These are phyloP conservation scores for Collybiopsis luxurians DNA, from an alignment of 768 basidiomycete species.

Conservation along the genomic window DNA sequence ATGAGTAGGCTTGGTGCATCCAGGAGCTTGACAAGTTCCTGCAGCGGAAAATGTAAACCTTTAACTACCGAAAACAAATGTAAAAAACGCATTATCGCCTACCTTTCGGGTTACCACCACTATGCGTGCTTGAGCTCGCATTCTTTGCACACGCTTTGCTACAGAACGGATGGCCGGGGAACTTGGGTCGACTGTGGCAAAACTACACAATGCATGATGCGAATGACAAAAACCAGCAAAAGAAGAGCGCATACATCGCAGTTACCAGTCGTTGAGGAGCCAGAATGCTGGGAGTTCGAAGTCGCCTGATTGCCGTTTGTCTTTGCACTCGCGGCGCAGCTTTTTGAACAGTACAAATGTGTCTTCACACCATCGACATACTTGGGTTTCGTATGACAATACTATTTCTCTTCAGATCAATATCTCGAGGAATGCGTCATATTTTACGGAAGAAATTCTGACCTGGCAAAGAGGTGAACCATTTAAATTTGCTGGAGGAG, in stretches of 20 bases:
- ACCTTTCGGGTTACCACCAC: conserved; percentile 8
- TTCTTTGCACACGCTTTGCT: conserved; percentile 60
- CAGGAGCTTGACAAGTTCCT: conserved; percentile 51
- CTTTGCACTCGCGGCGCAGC: conserved; percentile 50
- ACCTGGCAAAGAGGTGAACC: conserved; percentile 50
- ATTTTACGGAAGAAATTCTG: conserved; percentile 15
- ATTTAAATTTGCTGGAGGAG: conserved; percentile 6
- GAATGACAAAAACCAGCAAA: not conserved
- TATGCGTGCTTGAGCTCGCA: conserved; percentile 22
- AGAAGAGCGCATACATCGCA: conserved; percentile 43
- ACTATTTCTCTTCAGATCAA: conserved; percentile 28
- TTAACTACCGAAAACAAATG: too few species aligned
- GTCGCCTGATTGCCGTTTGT: conserved; percentile 17
- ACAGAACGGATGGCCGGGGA: conserved; percentile 62
- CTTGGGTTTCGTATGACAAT: conserved; percentile 55
- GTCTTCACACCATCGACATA: conserved; percentile 53
- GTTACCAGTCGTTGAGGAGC: conserved; percentile 29
- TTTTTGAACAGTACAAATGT: conserved; percentile 59
- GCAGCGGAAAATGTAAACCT: too few species aligned
- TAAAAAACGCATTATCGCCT: too few species aligned
- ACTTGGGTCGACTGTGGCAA: conserved; percentile 60
- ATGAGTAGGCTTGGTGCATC: conserved; percentile 44
- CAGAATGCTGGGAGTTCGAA: conserved; percentile 16
- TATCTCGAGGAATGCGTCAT: not conserved
- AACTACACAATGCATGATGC: conserved; percentile 34